Evolutionary conservation across 345 rosid species (phyloP).

Genomic region (Durio zibethinus): DNA sequence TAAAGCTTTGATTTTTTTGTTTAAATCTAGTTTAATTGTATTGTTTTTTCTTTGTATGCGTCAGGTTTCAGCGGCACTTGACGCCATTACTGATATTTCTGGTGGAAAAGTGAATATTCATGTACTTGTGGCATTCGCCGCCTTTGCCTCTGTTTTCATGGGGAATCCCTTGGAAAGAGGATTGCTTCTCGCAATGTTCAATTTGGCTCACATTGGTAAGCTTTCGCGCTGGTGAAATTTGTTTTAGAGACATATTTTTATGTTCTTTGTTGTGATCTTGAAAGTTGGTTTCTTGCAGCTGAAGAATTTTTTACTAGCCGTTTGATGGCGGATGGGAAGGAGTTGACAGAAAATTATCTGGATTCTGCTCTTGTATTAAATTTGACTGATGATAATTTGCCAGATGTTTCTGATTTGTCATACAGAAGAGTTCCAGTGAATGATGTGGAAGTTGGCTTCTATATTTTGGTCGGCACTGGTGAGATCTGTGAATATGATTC

Average conservation of each 20-base stretch:
- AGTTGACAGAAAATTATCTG: slow-evolving; percentile 82
- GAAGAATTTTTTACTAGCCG: slow-evolving; percentile 91
- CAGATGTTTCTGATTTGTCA: slow-evolving; percentile 61
- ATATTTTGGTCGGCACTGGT: slow-evolving; percentile 82
- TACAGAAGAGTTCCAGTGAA: slow-evolving; percentile 80
- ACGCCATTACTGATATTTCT: slow-evolving; percentile 76
- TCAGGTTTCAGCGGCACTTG: slow-evolving; percentile 84
- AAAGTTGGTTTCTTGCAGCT: slow-evolving; percentile 43
- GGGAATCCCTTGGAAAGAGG: slow-evolving; percentile 93
- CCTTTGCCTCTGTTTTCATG: slow-evolving; percentile 88
- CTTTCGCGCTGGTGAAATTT: neutral
- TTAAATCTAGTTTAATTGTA: neutral
- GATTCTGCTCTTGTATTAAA: slow-evolving; percentile 65
- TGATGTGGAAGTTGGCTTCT: slow-evolving; percentile 73
- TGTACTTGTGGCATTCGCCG: slow-evolving; percentile 88
- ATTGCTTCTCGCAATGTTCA: slow-evolving; percentile 92
- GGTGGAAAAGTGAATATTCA: slow-evolving; percentile 90
- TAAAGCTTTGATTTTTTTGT: neutral
- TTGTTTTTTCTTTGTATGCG: neutral
- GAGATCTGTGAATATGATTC: slow-evolving; percentile 50
- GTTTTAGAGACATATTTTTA: neutral
- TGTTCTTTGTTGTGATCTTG: neutral
- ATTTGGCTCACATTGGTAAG: slow-evolving; percentile 88
- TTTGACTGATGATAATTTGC: slow-evolving; percentile 52
- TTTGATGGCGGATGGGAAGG: slow-evolving; percentile 86